Evolutionary conservation across 148 eudicot genomes (phyloP).

Genomic region (Vaccinium vitisidaea): DNA sequence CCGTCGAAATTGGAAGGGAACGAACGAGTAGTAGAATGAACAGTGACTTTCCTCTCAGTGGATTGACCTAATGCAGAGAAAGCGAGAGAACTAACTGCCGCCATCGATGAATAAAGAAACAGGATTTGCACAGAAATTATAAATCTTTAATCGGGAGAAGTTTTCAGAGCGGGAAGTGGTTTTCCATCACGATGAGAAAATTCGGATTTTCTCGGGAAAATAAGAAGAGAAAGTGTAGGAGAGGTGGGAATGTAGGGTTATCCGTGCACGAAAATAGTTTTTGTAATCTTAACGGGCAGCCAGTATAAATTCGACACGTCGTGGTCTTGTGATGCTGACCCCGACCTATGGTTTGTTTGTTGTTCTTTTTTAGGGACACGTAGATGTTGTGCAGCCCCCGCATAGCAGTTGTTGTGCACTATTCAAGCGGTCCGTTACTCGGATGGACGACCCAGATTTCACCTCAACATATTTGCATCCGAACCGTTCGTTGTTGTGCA

Average conservation of each 20-base stretch:
- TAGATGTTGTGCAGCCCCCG: too few species aligned
- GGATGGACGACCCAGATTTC: too few species aligned
- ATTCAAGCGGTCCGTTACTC: too few species aligned
- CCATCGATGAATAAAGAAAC: conserved; percentile 31
- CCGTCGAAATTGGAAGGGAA: conserved; percentile 34
- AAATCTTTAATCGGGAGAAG: neutral
- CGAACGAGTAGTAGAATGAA: conserved; percentile 27
- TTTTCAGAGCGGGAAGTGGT: conserved; percentile 11
- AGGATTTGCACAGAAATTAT: neutral
- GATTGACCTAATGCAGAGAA: conserved; percentile 50
- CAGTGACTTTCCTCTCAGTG: conserved; percentile 33
- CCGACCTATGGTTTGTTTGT: neutral
- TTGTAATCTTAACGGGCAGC: conserved; percentile 1
- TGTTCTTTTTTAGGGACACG: too few species aligned
- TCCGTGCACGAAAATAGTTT: neutral
- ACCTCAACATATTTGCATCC: too few species aligned
- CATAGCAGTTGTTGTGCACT: too few species aligned
- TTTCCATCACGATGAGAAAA: conserved; percentile 9
- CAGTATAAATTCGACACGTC: neutral
- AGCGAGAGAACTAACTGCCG: conserved; percentile 58
- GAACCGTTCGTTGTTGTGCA: too few species aligned
- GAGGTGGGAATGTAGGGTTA: conserved; percentile 5
- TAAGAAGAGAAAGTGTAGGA: neutral
- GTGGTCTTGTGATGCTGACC: neutral
- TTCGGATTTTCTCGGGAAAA: neutral